A percentile compares a stretch with the other conserved stretches of the same genome.
Conservation (phyloP, 371 early-diverging fungal genomes). For the Mortierella sp. region DNA sequence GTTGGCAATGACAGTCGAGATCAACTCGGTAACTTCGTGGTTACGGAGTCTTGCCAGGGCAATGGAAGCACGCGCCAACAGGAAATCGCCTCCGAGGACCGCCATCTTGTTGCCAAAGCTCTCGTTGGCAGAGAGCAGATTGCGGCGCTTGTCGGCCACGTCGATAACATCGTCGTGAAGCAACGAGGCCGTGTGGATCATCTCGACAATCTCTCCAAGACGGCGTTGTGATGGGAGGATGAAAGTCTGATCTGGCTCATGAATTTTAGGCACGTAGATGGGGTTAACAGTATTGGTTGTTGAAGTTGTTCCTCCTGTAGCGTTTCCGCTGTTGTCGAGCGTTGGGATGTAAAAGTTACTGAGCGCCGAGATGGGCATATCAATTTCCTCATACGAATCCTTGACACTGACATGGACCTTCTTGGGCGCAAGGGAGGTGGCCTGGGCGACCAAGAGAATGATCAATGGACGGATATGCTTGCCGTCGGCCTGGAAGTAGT, state of each 20-base stretch:
- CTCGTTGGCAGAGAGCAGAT: constrained; percentile 82
- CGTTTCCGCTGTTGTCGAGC: constrained; percentile 15
- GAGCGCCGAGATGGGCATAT: constrained; percentile 61
- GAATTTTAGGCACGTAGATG: constrained; percentile 58
- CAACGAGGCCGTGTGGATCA: constrained; percentile 97
- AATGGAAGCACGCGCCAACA: constrained; percentile 93
- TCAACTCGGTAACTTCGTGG: constrained; percentile 91
- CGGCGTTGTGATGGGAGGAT: constrained; percentile 92
- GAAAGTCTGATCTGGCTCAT: constrained; percentile 45
- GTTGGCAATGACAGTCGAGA: constrained; percentile 94
- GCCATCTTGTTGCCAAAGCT: constrained; percentile 98
- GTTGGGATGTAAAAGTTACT: constrained; percentile 50
- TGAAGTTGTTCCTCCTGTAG: constrained; percentile 59
- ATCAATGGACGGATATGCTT: constrained; percentile 95
- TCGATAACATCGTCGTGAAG: constrained; percentile 97
- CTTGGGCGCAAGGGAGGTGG: constrained; percentile 80
- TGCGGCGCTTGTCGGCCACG: constrained; percentile 76
- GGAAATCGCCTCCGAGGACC: constrained; percentile 94
- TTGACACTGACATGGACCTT: constrained; percentile 42
- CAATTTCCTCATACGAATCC: constrained; percentile 66
- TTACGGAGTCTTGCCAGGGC: constrained; percentile 90
- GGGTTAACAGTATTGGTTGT: constrained; percentile 55
- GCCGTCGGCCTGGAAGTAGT: constrained; percentile 91
- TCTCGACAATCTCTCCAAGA: constrained; percentile 95
- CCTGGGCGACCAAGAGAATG: constrained; percentile 91